Conservation (phyloP, 495 filamentous ascomycete genomes). For the Talaromyces ruber region DNA sequence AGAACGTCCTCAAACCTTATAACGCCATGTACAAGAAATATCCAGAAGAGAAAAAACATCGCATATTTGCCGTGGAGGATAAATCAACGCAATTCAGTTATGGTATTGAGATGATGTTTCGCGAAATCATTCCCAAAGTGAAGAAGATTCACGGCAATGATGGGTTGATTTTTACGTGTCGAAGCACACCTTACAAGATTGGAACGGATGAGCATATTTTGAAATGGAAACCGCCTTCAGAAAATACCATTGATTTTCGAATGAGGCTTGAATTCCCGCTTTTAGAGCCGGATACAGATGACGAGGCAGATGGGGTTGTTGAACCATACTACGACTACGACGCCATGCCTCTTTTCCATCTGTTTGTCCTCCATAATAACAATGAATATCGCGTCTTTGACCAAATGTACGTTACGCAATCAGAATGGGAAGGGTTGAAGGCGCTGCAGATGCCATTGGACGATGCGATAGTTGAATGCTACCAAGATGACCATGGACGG, state of each 20-base stretch:
- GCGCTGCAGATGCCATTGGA: conserved; percentile 59
- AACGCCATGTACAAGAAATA: conserved; percentile 56
- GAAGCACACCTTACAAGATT: conserved; percentile 70
- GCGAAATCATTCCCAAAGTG: conserved; percentile 68
- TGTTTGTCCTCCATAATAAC: conserved; percentile 46
- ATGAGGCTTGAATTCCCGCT: conserved; percentile 68
- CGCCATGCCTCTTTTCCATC: conserved; percentile 50
- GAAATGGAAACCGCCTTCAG: conserved; percentile 91
- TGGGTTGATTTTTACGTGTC: conserved; percentile 93
- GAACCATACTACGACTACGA: conserved; percentile 49
- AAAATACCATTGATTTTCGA: conserved; percentile 91
- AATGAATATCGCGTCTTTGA: conserved; percentile 54
- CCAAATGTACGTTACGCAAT: conserved; percentile 57
- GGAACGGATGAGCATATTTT: conserved; percentile 90
- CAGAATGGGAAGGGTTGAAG: conserved; percentile 83
- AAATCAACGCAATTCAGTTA: conserved; percentile 86
- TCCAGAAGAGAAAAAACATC: conserved; percentile 58
- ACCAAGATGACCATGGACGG: conserved; percentile 56
- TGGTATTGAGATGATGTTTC: conserved; percentile 85
- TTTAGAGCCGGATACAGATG: conserved; percentile 59
- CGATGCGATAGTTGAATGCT: conserved; percentile 81
- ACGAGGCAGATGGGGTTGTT: conserved; percentile 51
- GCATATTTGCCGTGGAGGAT: conserved; percentile 72
- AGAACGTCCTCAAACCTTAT: conserved; percentile 74
- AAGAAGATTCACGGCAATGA: conserved; percentile 77